Evolutionary conservation across 1,139 yeast species (phyloP).

Genomic region (Yamadazyma diospyri): DNA sequence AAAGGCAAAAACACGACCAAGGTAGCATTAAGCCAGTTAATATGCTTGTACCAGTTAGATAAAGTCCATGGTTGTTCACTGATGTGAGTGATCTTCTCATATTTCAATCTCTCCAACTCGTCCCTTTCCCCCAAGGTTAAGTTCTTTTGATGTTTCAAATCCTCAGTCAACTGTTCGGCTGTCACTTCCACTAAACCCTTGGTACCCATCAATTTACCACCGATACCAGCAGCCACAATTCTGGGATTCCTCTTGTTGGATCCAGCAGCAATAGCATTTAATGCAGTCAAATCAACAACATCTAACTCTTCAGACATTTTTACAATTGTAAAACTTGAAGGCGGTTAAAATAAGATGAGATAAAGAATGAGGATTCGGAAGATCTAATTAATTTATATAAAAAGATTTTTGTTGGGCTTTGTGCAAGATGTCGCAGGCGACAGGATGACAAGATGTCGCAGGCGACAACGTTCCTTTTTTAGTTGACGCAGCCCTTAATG

Average conservation of each 20-base stretch:
- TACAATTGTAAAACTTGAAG: background rate
- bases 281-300: constrained; percentile 65
- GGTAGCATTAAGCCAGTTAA: constrained; percentile 91
- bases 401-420: constrained; percentile 2
- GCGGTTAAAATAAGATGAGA: background rate
- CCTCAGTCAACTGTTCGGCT: constrained; percentile 58
- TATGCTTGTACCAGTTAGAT: constrained; percentile 78
- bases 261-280: constrained; percentile 89
- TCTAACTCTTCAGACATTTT: constrained; percentile 29
- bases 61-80: constrained; percentile 90
- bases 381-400: constrained; percentile 2
- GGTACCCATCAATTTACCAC: constrained; percentile 78
- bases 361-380: background rate
- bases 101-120: constrained; percentile 46
- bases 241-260: constrained; percentile 66
- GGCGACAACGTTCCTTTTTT: too few species aligned
- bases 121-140: constrained; percentile 49
- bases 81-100: constrained; percentile 57
- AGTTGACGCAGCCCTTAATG: too few species aligned
- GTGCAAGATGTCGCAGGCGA: background rate
- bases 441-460: too few species aligned
- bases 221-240: constrained; percentile 75
- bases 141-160: constrained; percentile 25
- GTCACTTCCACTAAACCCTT: constrained; percentile 64
- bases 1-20: constrained; percentile 72